A percentile compares a stretch with the other conserved stretches of the same genome.
phyloP scores from a whole-genome alignment of 2,329 filamentous ascomycete species.

The Tothia fuscella region DNA sequence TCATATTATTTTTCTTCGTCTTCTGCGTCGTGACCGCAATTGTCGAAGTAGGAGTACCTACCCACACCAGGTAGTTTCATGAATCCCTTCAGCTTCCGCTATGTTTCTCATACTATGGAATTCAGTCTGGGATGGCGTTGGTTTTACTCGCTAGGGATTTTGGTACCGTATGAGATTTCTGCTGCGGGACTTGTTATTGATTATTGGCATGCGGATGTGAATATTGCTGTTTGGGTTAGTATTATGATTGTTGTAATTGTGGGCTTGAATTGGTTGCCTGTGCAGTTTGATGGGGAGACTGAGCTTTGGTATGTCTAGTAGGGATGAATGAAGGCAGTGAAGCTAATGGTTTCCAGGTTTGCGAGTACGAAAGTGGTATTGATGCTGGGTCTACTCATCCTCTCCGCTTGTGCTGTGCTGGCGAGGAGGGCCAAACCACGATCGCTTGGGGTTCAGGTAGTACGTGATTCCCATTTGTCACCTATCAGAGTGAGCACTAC shows the following conservation, averaged over 20 bases:
- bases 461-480: neutral
- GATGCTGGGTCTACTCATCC: slow-evolving; percentile 33
- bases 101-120: slow-evolving; percentile 32
- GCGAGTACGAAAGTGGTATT: slow-evolving; percentile 34
- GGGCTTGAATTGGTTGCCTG: slow-evolving; percentile 40
- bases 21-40: slow-evolving; percentile 32
- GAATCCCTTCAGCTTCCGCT: slow-evolving; percentile 36
- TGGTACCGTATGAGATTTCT: slow-evolving; percentile 74
- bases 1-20: slow-evolving; percentile 34
- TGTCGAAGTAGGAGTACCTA: slow-evolving; percentile 48
- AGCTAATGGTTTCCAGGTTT: slow-evolving; percentile 15
- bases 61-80: slow-evolving; percentile 43
- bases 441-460: slow-evolving; percentile 7
- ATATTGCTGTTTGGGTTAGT: slow-evolving; percentile 69
- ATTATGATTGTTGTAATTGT: slow-evolving; percentile 35
- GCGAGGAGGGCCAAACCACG: slow-evolving; percentile 28
- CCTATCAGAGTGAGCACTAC: slow-evolving; percentile 19
- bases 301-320: slow-evolving; percentile 44
- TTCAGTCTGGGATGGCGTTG: slow-evolving; percentile 33
- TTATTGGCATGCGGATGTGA: slow-evolving; percentile 53
- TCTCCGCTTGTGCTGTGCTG: slow-evolving; percentile 33
- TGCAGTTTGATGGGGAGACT: slow-evolving; percentile 41
- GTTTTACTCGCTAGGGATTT: slow-evolving; percentile 57
- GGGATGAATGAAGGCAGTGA: slow-evolving; percentile 16
- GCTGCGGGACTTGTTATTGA: slow-evolving; percentile 68